These are phyloP conservation scores for Leccinum barrowsii DNA, from an alignment of 768 basidiomycete genomes.

Conservation along the genomic window DNA sequence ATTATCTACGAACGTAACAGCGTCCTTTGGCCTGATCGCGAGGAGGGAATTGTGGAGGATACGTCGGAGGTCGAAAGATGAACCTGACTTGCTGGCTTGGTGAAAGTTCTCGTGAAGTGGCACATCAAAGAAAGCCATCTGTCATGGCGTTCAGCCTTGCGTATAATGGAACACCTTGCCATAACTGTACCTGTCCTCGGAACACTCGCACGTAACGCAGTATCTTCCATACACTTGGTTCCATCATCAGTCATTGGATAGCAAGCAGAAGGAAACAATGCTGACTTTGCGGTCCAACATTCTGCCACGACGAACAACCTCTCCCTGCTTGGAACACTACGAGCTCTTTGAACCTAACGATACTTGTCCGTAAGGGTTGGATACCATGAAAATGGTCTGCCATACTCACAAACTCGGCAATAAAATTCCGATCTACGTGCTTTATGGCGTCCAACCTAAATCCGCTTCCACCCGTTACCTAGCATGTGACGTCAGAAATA, in stretches of 20 bases:
- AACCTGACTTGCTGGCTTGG: constrained; percentile 65
- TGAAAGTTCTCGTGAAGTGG: constrained; percentile 84
- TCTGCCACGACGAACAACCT: constrained; percentile 72
- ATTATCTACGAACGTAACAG: constrained; percentile 89
- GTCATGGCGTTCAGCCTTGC: not conserved
- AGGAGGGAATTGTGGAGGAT: constrained; percentile 72
- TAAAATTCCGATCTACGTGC: constrained; percentile 73
- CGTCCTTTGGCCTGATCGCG: constrained; percentile 65
- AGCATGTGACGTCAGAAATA: not conserved
- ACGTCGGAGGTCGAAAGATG: constrained; percentile 69
- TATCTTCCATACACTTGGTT: constrained; percentile 44
- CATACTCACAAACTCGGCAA: constrained; percentile 61
- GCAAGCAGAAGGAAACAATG: not conserved
- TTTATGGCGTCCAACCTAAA: constrained; percentile 92
- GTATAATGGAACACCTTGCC: not conserved
- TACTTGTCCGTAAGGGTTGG: not conserved
- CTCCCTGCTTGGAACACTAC: constrained; percentile 39
- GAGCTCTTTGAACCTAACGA: constrained; percentile 50
- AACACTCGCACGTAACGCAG: constrained; percentile 58
- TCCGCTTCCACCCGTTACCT: constrained; percentile 70
- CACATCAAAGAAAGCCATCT: constrained; percentile 66
- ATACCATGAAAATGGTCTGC: not conserved
- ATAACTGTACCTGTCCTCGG: constrained; percentile 54
- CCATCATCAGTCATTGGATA: not conserved
- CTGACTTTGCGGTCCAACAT: constrained; percentile 76